Conservation (phyloP, 441 rosid genomes). For the Syzygium syzygioides region DNA sequence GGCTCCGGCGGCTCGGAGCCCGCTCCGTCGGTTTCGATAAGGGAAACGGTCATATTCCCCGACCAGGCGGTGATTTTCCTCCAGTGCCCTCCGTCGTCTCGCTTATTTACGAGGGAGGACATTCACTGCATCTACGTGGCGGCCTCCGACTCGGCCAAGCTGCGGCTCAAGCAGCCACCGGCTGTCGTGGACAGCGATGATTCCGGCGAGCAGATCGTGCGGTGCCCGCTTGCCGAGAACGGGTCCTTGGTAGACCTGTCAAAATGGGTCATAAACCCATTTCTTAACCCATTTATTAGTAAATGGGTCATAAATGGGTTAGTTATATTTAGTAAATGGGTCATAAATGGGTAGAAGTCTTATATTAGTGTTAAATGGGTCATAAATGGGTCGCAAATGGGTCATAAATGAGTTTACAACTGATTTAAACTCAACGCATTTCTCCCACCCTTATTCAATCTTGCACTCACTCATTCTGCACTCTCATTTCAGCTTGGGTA, state of each 20-base stretch:
- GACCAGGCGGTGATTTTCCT: slow-evolving; percentile 64
- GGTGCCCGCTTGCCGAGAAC: slow-evolving; percentile 45
- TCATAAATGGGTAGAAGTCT: no score
- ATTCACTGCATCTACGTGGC: slow-evolving; percentile 46
- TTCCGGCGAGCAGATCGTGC: slow-evolving; percentile 34
- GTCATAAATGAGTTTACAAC: no score
- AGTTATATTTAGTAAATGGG: no score
- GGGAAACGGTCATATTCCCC: slow-evolving; percentile 53
- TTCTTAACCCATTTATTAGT: no score
- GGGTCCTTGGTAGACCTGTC: slow-evolving; percentile 21
- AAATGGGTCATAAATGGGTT: no score
- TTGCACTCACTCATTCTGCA: no score
- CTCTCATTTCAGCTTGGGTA: no score
- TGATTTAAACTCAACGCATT: no score
- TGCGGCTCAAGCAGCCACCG: slow-evolving; percentile 21
- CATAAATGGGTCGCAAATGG: no score
- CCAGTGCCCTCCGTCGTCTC: slow-evolving; percentile 29
- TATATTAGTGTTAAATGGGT: no score
- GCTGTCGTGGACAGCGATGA: slow-evolving; percentile 21
- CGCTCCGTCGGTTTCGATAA: slow-evolving; percentile 16
- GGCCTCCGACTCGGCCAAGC: slow-evolving; percentile 21
- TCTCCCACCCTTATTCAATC: no score
- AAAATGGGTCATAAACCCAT: no score
- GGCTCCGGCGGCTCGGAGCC: slow-evolving; percentile 16
- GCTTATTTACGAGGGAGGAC: slow-evolving; percentile 40